These are phyloP conservation scores for Butyriboletus regius DNA, from an alignment of 1,284 basidiomycete genomes.

Conservation along the genomic window DNA sequence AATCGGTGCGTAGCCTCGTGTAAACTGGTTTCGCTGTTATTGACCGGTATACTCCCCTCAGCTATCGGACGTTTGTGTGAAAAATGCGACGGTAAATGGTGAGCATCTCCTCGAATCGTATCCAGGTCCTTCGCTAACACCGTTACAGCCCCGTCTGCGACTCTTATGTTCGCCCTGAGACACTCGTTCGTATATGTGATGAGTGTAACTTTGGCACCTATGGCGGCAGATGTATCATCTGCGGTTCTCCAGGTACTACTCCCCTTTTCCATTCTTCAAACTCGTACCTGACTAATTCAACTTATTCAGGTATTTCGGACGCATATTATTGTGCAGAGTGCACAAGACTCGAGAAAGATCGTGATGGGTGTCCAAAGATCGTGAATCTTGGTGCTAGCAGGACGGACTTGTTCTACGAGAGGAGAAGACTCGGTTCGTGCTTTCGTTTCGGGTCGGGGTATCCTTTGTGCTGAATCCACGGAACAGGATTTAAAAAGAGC, in stretches of 20 bases:
- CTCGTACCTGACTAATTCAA: neutral
- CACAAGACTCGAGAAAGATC: constrained; percentile 90
- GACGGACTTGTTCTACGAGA: constrained; percentile 84
- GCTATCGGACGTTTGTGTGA: constrained; percentile 96
- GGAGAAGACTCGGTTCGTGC: constrained; percentile 52
- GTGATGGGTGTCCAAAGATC: constrained; percentile 98
- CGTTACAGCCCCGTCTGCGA: constrained; percentile 86
- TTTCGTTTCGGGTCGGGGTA: neutral
- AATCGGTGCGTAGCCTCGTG: constrained; percentile 60
- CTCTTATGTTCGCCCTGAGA: constrained; percentile 97
- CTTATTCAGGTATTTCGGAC: constrained; percentile 76
- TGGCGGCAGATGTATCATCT: constrained; percentile 95
- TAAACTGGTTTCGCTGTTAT: neutral
- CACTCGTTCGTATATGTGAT: constrained; percentile 94
- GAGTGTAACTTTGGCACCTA: constrained; percentile 99
- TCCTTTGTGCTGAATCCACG: constrained; percentile 2
- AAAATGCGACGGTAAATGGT: constrained; percentile 99
- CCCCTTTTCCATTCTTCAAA: constrained; percentile 2
- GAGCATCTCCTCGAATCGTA: constrained; percentile 24
- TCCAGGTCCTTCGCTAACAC: neutral
- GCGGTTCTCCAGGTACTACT: constrained; percentile 76
- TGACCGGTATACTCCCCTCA: constrained; percentile 28
- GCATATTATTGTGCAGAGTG: constrained; percentile 97
- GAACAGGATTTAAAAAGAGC: constrained; percentile 71
- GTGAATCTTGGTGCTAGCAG: constrained; percentile 89